These are phyloP conservation scores for Magnusiomyces paraingens DNA, from an alignment of 1,139 yeast species.

Conservation along the genomic window DNA sequence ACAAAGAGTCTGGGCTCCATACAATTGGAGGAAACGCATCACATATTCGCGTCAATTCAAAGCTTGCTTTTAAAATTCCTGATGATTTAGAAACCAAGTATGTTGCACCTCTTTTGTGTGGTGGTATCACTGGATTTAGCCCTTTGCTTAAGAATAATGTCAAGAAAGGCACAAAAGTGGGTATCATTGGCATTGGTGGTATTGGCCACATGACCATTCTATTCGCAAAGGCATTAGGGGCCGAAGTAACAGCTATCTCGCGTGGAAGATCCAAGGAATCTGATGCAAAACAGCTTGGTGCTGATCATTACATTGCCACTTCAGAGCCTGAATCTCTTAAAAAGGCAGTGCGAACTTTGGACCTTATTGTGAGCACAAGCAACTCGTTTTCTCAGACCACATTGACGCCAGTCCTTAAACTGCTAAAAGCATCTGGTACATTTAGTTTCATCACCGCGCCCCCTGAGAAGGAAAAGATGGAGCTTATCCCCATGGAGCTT, in stretches of 20 bases:
- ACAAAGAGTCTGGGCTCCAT: conserved; percentile 22
- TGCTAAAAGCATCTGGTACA: background rate
- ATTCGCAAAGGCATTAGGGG: conserved; percentile 49
- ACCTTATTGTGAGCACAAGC: conserved; percentile 44
- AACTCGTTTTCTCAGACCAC: background rate
- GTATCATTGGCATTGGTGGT: conserved; percentile 51
- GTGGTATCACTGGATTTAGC: conserved; percentile 56
- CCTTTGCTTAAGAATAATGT: conserved; percentile 49
- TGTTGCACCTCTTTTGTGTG: conserved; percentile 65
- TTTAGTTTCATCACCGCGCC: background rate
- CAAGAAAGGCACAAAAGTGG: conserved; percentile 44
- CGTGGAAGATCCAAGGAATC: conserved; percentile 39
- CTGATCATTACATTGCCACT: conserved; percentile 41
- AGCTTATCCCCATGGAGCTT: background rate
- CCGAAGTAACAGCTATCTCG: conserved; percentile 45
- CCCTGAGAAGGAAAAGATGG: background rate
- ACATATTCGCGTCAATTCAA: conserved; percentile 48
- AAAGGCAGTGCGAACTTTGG: conserved; percentile 38
- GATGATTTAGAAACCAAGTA: conserved; percentile 39
- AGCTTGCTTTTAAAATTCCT: conserved; percentile 52
- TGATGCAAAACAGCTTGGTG: conserved; percentile 43
- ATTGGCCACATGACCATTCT: conserved; percentile 51
- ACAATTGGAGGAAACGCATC: conserved; percentile 60
- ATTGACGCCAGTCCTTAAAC: background rate
- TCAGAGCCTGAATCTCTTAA: conserved; percentile 18